A percentile compares a stretch with the other conserved stretches of the same genome.
phyloP scores from a whole-genome alignment of 768 basidiomycete species.

The Leccinum pellstonianum region DNA sequence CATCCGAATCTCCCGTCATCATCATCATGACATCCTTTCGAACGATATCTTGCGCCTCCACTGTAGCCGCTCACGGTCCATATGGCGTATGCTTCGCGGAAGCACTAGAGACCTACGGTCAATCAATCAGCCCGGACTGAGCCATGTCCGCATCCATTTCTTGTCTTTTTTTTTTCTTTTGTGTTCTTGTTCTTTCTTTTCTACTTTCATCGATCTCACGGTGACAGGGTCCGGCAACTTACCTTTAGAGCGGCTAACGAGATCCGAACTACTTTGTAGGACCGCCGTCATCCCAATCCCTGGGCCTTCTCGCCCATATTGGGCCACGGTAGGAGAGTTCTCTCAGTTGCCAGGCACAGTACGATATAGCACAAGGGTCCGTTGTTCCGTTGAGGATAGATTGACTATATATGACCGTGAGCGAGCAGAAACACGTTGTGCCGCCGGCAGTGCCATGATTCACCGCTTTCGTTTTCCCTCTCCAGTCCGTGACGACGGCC shows the following conservation, averaged over 20 bases:
- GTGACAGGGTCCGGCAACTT: conserved; percentile 9
- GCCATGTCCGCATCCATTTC: conserved; percentile 2
- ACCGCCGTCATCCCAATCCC: neutral
- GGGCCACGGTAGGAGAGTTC: neutral
- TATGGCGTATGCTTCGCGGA: neutral
- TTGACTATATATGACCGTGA: neutral
- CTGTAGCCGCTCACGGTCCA: neutral
- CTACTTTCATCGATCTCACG: neutral
- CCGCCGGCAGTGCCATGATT: conserved; percentile 4
- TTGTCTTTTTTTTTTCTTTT: neutral
- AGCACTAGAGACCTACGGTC: neutral
- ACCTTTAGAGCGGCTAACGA: neutral
- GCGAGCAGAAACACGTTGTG: neutral
- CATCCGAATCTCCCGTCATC: neutral
- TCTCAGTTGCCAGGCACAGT: conserved; percentile 21
- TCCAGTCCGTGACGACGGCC: neutral
- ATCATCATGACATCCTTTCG: neutral
- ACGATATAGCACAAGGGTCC: neutral
- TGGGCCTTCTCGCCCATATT: neutral
- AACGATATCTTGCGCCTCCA: neutral
- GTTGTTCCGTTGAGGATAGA: neutral
- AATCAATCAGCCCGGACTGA: conserved; percentile 3
- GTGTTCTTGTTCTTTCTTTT: neutral
- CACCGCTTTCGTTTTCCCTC: conserved; percentile 1
- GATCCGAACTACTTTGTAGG: neutral